A percentile compares a stretch with the other conserved stretches of the same genome.
phyloP scores from a whole-genome alignment of 228 moss, liverwort and hornwort genomes.

The Sphagnum fallax region DNA sequence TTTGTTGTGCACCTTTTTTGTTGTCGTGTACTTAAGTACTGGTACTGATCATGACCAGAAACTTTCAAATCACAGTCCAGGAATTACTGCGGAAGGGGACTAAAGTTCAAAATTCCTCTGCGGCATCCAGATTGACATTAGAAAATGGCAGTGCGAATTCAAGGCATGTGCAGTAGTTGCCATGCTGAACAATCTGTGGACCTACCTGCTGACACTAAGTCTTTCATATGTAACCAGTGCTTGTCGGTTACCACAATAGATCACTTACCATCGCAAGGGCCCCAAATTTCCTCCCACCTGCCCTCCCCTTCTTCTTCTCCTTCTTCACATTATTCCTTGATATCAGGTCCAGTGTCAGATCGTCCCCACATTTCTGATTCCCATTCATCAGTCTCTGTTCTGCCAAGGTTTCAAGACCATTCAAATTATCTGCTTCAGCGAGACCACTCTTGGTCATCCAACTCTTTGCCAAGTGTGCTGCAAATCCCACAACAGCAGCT shows the following conservation, averaged over 20 bases:
- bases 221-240: constrained; percentile 52
- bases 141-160: constrained; percentile 32
- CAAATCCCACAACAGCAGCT: constrained; percentile 22
- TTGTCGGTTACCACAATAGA: constrained; percentile 37
- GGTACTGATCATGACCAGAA: too few relatives aligned
- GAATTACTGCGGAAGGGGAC: too few relatives aligned
- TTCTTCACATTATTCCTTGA: constrained; percentile 16
- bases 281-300: constrained; percentile 1
- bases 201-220: constrained; percentile 28
- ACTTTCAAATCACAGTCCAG: too few relatives aligned
- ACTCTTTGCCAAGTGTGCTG: constrained; percentile 37
- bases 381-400: constrained; percentile 15
- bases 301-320: constrained; percentile 1
- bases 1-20: too few relatives aligned
- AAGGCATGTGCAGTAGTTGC: constrained; percentile 37
- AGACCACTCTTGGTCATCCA: constrained; percentile 35
- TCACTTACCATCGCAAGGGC: constrained; percentile 10
- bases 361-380: constrained; percentile 14
- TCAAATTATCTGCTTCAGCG: constrained; percentile 15
- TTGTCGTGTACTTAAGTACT: too few relatives aligned
- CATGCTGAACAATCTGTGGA: constrained; percentile 23
- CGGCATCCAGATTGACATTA: too few relatives aligned
- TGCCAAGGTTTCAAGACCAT: constrained; percentile 17
- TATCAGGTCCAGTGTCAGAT: constrained; percentile 12
- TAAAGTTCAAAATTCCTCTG: too few relatives aligned